These are phyloP conservation scores for Colletotrichum sp. DNA, from an alignment of 2,329 filamentous ascomycete species.

Conservation along the genomic window DNA sequence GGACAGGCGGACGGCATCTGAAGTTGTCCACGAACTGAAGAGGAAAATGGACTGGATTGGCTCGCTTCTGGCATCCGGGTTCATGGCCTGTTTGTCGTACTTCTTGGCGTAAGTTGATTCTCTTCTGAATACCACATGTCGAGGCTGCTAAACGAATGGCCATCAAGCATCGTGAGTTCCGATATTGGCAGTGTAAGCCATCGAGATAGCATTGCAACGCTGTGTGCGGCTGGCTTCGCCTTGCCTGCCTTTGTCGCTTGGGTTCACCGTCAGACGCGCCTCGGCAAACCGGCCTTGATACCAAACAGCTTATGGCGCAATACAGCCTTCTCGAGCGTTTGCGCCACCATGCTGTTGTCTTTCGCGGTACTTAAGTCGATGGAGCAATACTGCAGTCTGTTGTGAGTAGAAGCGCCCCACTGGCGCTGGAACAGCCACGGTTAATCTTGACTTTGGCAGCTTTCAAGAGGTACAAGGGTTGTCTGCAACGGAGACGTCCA, in stretches of 20 bases:
- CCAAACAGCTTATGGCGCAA: slow-evolving; percentile 69
- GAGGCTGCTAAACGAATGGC: neutral
- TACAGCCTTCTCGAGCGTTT: slow-evolving; percentile 58
- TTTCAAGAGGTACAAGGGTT: neutral
- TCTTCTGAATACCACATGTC: neutral
- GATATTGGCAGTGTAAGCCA: slow-evolving; percentile 45
- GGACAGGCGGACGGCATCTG: slow-evolving; percentile 12
- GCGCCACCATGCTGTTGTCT: slow-evolving; percentile 51
- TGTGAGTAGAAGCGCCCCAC: neutral
- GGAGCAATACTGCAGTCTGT: slow-evolving; percentile 47
- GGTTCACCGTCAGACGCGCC: slow-evolving; percentile 53
- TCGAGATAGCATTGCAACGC: slow-evolving; percentile 46
- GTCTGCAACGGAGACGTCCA: slow-evolving; percentile 37
- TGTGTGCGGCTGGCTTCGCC: slow-evolving; percentile 45
- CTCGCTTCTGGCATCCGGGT: slow-evolving; percentile 48
- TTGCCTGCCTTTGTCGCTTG: slow-evolving; percentile 58
- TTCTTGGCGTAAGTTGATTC: slow-evolving; percentile 51
- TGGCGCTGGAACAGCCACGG: neutral
- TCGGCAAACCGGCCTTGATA: slow-evolving; percentile 58
- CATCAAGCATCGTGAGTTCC: slow-evolving; percentile 30
- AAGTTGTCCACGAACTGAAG: neutral
- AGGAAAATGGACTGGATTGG: slow-evolving; percentile 60
- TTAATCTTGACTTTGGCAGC: neutral
- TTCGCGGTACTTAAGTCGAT: slow-evolving; percentile 47
- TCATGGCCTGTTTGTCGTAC: slow-evolving; percentile 55